Conservation (phyloP, 176 grass and related monocot species). For the Secale cereale region DNA sequence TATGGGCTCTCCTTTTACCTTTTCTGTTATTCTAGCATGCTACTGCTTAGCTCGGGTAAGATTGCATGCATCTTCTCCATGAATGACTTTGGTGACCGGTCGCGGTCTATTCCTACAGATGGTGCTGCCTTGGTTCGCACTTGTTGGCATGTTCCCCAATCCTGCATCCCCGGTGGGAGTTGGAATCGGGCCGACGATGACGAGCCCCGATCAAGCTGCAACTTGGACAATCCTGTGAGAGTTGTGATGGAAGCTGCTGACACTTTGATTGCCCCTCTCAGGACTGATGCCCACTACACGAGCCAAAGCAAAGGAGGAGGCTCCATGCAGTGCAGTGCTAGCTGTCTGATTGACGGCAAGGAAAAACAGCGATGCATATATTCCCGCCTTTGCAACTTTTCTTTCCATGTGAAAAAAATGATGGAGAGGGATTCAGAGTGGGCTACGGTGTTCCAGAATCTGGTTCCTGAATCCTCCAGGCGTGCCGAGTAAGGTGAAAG, state of each 20-base stretch:
- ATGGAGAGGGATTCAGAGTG: constrained; percentile 3
- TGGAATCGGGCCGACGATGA: constrained; percentile 17
- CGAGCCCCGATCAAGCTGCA: constrained; percentile 20
- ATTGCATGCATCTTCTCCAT: constrained; percentile 44
- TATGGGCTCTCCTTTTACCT: constrained; percentile 31
- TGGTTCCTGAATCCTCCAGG: constrained; percentile 2
- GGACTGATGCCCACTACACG: constrained; percentile 14
- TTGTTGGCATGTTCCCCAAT: constrained; percentile 36
- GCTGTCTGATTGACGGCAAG: constrained; percentile 33
- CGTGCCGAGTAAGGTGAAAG: background rate
- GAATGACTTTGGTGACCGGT: constrained; percentile 50
- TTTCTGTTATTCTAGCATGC: constrained; percentile 31
- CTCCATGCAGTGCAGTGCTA: constrained; percentile 25
- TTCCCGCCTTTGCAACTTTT: constrained; percentile 23
- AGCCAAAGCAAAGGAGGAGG: constrained; percentile 17
- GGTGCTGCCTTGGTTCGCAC: constrained; percentile 51
- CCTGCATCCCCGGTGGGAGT: background rate
- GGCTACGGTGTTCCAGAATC: constrained; percentile 19
- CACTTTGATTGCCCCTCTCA: constrained; percentile 22
- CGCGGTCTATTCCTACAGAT: constrained; percentile 34
- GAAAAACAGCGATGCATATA: constrained; percentile 27
- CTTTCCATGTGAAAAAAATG: constrained; percentile 8
- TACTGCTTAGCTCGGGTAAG: constrained; percentile 37
- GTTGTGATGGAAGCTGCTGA: constrained; percentile 30
- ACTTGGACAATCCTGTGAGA: constrained; percentile 28